These are phyloP conservation scores for Striga asiatica DNA, from an alignment of 257 asterid species.

Conservation along the genomic window DNA sequence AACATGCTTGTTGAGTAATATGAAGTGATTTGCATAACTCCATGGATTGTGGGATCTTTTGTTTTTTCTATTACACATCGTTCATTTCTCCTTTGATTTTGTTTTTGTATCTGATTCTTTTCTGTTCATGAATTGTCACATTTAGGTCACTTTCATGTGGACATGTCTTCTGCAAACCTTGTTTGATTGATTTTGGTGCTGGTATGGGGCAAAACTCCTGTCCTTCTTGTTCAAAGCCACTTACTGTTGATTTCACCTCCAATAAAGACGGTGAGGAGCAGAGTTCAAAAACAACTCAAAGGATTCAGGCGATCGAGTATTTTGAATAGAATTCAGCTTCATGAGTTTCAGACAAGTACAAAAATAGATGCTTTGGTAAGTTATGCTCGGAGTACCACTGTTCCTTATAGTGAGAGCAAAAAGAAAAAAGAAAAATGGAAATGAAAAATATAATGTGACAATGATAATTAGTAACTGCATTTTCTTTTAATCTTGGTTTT, in stretches of 20 bases:
- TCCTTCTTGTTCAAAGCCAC: constrained; percentile 86
- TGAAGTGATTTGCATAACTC: too few species aligned
- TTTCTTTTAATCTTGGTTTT: too few species aligned
- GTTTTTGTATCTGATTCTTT: not conserved
- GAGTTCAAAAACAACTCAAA: constrained; percentile 39
- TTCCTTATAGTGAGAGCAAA: not conserved
- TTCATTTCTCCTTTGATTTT: too few species aligned
- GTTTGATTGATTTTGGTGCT: constrained; percentile 66
- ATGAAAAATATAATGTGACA: too few species aligned
- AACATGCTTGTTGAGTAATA: too few species aligned
- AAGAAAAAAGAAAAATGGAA: not conserved
- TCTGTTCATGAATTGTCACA: constrained; percentile 10
- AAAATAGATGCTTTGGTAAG: constrained; percentile 94
- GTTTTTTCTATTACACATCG: too few species aligned
- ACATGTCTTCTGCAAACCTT: constrained; percentile 80
- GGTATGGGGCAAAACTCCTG: constrained; percentile 61
- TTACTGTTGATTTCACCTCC: constrained; percentile 73
- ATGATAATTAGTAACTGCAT: too few species aligned
- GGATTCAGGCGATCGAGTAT: constrained; percentile 78
- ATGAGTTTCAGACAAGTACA: constrained; percentile 79
- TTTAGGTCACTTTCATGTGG: constrained; percentile 77
- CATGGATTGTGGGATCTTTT: too few species aligned
- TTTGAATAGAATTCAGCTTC: constrained; percentile 64
- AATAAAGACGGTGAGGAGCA: constrained; percentile 37
- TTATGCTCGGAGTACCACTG: constrained; percentile 3